Conservation (phyloP, 2,329 filamentous ascomycete genomes). For the Pseudocercospora eumusae region DNA sequence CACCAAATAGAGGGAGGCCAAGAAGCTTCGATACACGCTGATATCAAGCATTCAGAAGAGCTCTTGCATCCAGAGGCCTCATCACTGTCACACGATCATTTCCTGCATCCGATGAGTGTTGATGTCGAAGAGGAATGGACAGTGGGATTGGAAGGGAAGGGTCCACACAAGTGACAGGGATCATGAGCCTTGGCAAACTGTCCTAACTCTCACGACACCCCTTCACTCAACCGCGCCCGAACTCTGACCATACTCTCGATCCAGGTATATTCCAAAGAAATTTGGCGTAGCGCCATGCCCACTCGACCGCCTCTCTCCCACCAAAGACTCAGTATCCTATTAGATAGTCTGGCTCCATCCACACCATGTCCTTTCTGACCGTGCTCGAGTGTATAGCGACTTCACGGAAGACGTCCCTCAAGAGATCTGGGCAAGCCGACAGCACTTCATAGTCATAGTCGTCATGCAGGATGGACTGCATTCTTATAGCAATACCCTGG, state of each 20-base stretch:
- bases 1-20: neutral
- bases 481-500: neutral
- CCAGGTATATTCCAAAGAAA: no score
- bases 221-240: neutral
- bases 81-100: no score
- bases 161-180: neutral
- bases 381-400: neutral
- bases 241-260: no score
- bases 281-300: neutral
- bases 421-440: neutral
- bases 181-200: neutral
- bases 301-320: neutral
- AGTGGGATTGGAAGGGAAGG: neutral
- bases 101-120: neutral
- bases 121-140: neutral
- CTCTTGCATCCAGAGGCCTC: neutral
- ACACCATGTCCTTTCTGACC: neutral
- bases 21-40: neutral
- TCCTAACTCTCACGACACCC: neutral
- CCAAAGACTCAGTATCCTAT: neutral
- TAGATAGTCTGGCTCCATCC: neutral
- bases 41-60: neutral
- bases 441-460: neutral
- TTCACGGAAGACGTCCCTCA: neutral
- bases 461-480: neutral